Percentiles rank a stretch among this genome's conserved stretches.
phyloP scores from a whole-genome alignment of 345 rosid genomes.

The Eucalyptus caleyi region DNA sequence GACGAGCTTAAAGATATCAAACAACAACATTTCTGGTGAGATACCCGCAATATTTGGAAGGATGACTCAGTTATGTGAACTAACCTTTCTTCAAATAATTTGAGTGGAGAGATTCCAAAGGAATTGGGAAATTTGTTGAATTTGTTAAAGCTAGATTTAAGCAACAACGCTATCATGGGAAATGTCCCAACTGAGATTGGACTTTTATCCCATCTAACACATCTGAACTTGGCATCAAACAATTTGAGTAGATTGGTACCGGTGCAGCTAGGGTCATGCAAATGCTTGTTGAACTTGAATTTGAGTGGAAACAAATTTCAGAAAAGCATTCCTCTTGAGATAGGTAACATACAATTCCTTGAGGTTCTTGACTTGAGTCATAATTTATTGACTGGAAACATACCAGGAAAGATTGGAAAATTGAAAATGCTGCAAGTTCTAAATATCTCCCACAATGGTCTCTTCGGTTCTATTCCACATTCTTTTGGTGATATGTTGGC shows the following conservation, averaged over 20 bases:
- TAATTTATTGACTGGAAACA: accelerated
- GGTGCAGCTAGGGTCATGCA: neutral
- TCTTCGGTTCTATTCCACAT: neutral
- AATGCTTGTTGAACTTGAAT: neutral
- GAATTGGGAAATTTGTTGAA: neutral
- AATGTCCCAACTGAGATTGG: neutral
- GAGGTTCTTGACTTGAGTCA: neutral
- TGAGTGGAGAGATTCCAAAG: neutral
- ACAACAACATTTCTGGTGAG: accelerated
- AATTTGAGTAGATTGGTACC: neutral
- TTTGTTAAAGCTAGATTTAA: neutral
- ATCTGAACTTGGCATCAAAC: neutral
- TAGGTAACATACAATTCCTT: neutral
- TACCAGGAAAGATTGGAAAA: accelerated
- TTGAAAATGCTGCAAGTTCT: neutral
- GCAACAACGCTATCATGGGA: neutral
- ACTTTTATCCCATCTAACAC: neutral
- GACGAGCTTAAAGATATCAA: too few relatives aligned
- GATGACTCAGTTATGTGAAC: accelerated
- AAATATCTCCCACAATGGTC: neutral
- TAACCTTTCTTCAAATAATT: too few relatives aligned
- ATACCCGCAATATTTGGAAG: neutral
- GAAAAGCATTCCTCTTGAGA: neutral
- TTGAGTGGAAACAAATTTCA: accelerated
- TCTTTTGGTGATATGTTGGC: neutral